phyloP scores from a whole-genome alignment of 202 grass and related monocot genomes.

The Miscanthus sacchariflorus region DNA sequence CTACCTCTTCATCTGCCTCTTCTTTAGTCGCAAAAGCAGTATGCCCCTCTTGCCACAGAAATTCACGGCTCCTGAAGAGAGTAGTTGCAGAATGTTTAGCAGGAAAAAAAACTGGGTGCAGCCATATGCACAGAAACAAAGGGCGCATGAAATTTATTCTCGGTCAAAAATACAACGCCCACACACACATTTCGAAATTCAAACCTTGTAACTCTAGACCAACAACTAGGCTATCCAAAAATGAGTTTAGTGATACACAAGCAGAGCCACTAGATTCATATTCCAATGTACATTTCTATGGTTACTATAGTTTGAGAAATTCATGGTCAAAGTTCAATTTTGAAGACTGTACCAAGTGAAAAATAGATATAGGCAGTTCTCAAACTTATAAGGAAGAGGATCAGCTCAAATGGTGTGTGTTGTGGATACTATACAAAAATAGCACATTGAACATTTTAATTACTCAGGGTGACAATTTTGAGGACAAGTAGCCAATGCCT shows the following conservation, averaged over 20 bases:
- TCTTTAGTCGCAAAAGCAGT: constrained; percentile 95
- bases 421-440: neutral
- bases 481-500: neutral
- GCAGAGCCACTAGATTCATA: neutral
- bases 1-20: constrained; percentile 95
- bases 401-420: neutral
- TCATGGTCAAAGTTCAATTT: neutral
- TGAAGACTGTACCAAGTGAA: neutral
- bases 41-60: constrained; percentile 99
- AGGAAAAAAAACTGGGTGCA: neutral
- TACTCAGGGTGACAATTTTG: neutral
- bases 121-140: constrained; percentile 8
- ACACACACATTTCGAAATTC: neutral
- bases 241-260: neutral
- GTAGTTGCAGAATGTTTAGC: constrained; percentile 30
- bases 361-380: neutral
- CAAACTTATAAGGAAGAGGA: neutral
- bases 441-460: neutral
- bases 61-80: constrained; percentile 88
- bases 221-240: neutral
- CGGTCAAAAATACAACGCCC: neutral
- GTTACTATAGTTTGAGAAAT: neutral
- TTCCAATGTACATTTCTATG: neutral
- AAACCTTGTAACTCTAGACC: neutral
- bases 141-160: neutral